A percentile compares a stretch with the other conserved stretches of the same genome.
Conservation (phyloP, 768 basidiomycete genomes). For the Kwoniella botswanensis region DNA sequence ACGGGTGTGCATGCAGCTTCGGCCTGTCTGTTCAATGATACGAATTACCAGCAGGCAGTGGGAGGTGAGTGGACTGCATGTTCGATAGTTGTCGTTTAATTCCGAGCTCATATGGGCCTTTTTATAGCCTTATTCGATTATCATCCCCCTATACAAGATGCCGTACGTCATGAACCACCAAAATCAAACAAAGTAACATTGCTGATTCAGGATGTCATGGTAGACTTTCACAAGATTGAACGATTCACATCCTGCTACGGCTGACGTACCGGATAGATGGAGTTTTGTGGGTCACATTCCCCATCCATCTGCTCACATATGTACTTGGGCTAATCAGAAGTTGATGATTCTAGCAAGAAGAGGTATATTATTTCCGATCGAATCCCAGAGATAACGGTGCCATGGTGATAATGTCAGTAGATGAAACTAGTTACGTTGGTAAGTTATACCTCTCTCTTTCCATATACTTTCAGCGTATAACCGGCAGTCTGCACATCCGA, state of each 20-base stretch:
- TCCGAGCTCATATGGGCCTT: background rate
- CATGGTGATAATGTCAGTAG: conserved; percentile 67
- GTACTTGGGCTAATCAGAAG: background rate
- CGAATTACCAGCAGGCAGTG: conserved; percentile 67
- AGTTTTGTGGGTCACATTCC: conserved; percentile 44
- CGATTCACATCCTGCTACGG: conserved; percentile 68
- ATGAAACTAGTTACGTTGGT: conserved; percentile 71
- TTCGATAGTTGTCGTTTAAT: no score
- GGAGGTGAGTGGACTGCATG: conserved; percentile 56
- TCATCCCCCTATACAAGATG: conserved; percentile 70
- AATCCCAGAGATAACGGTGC: conserved; percentile 73
- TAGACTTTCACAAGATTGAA: conserved; percentile 67
- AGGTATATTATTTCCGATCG: conserved; percentile 70
- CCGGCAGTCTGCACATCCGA: background rate
- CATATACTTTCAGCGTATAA: background rate
- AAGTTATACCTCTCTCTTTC: conserved; percentile 20
- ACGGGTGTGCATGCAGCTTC: conserved; percentile 72
- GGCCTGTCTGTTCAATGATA: conserved; percentile 66
- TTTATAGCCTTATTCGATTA: conserved; percentile 72
- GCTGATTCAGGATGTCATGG: conserved; percentile 58
- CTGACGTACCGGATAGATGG: conserved; percentile 60
- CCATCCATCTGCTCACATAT: background rate
- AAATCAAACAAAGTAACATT: background rate
- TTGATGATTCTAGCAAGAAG: conserved; percentile 50
- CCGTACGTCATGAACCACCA: conserved; percentile 60